Evolutionary conservation across 257 asterid species (phyloP), one percentile per base, ranked within the genome.

Genomic region (Cordia subcordata): DNA sequence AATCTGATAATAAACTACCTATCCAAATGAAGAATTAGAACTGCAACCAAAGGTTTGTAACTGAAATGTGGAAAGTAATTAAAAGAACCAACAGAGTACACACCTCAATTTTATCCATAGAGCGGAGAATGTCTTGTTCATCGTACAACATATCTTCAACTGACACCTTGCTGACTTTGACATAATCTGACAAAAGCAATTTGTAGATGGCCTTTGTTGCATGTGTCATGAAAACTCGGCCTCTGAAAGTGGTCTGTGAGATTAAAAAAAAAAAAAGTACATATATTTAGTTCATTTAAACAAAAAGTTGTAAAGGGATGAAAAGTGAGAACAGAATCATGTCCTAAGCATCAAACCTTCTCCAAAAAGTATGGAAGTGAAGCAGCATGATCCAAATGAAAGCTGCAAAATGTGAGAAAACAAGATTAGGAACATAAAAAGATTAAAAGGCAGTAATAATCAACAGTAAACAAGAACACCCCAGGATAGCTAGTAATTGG

Each of bases 351-450:
- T 61, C 75, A 58, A 62, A 93, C 97, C 97, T 89, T 86, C 78
- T 93, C 95, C 65, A 93, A 79, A 57, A 93, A 93, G 82, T 89
- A 93, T 42, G 97, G 97, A 75, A 93, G 97, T 20, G 97, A 93
- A 67, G 97, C 99, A 62, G 99, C 96, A 86, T 93, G 99, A 77
- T 93, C 99, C 86, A 93, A 82, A 85, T 93, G 99, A 83, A 89
- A 93, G 79, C 99, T 93, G 87, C 79, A 73, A 57, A 53, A 33
- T 16, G 71, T 13, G 39, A 52, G 51, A 33, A 50, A 33, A 37
- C 33, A 47, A 47, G 40, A 16, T 17, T 9, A 47, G 18, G 49
- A 22, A 47, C 33, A 13, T 9, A 62, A 27, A 22, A 17, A 58
- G 49, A 47, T 54, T 56, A 52, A 49, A 33, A 16, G 40, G 50